Evolutionary conservation across 805 yeast species (phyloP), one percentile per base, ranked within the genome.

Genomic region (Candida railenensis): DNA sequence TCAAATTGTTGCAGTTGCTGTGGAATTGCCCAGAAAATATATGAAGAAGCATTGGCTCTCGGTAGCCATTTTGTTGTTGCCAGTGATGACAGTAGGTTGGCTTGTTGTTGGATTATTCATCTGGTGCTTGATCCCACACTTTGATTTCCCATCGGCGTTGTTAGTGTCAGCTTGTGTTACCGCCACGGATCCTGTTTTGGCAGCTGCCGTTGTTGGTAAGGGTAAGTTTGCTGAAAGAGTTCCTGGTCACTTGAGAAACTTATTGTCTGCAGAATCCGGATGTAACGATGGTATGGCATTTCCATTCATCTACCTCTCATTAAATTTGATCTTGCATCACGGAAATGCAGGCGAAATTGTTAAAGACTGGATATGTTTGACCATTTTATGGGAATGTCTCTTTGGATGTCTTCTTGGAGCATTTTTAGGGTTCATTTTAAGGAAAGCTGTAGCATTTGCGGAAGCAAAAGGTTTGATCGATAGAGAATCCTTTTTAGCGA

Each of bases 271-370:
- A 0, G 96, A 89, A 56, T 85, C 92, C 0, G 95, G 91, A 3
- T 87, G 96, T 62, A 90, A 90, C 64, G 97, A 90, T 60, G 97
- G 97, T 38, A 85, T 90, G 94, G 97, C 97, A 0, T 90, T 88
- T 59, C 97, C 97, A 0, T 90, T 90, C 60, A 87, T 88, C 21
- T 74, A 76, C 67, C 64, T 91, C 37, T 82, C 94, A 1, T 67
- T 89, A 50, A 78, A 85, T 59, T 61, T 89, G 40, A 78, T 90
- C 44, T 62, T 81, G n/a, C 81, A 85, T 59, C 75, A 77, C 25
- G 87, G 87, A 3, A 66, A 87, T 44, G 80, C 83, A 2, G 77
- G 81, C 2, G 82, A 79, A 51, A 87, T 90, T 48, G 78, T 89
- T 22, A 82, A 83, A 57, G 85, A 90, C 52, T 90, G 96, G 92